Base-by-base conservation (phyloP, 2,329 filamentous ascomycete species). In the Alternaria triticimaculans region DNA sequence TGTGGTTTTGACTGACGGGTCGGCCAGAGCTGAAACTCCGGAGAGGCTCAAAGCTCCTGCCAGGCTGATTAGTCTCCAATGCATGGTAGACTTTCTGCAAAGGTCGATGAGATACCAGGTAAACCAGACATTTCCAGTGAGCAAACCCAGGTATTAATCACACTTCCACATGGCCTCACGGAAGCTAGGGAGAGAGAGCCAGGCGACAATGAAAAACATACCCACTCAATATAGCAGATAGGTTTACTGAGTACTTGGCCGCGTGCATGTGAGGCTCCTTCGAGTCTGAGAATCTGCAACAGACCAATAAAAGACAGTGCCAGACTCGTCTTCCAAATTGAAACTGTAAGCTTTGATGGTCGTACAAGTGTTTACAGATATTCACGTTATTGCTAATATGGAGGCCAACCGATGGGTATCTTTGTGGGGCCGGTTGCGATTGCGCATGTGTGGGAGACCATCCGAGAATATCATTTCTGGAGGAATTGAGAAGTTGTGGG, bases 371-470 rank as follows among this genome's bases (percentile, higher is more conserved):
- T 57, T 12, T 56, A 30, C 45, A 33, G 21, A 53, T 45, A 45
- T 11, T 60, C 60, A 54, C 43, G 54, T 68, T 71, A 70, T 68
- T 71, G 65, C 15, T 67, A 70, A 73, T 70, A 68, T 73, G 51
- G 62, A 64, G n/a, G 20, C 54, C 50, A 60, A 11, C 21, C 33
- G 30, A 51, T 25, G 37, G 21, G 55, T 50, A 44, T 43, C 49
- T 21, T 65, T 67, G 62, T 65, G 66, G 66, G 66, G 64, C 66
- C 21, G 28, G n/a, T 18, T 15, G 44, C 49, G 41, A 23, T 28
- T 50, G 33, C 37, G 37, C 28, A 41, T 53, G 6, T n/a, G 30
- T 41, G 33, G 18, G 30, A 33, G 14, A 15, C 14, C 14, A 33
- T 33, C 14, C 30, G 6, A 33, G 14, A 33, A 15, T 15, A 2